Evolutionary conservation across 805 yeast species (phyloP), one percentile per base, ranked within the genome.

Genomic region (Candida morakotiae): DNA sequence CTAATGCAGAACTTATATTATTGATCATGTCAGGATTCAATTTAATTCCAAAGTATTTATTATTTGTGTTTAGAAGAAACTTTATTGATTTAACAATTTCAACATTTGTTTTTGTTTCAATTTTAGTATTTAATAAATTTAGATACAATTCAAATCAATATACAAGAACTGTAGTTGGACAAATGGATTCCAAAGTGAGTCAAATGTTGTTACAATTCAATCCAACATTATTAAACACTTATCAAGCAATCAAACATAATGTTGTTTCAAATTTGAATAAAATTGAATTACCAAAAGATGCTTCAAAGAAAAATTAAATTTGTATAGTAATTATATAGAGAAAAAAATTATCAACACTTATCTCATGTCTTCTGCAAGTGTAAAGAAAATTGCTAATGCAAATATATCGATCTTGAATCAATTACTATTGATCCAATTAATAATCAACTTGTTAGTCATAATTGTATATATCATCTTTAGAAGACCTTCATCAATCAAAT

Each of bases 291-390:
- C 62, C 62, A 5, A 34, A 35, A 9, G 37, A 28, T 11, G 39
- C 31, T 11, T 16, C 21, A 5, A 48, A 44, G 35, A 53, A 46
- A 18, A 35, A 35, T 8, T 32, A 33, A 31, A 20, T 5, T 11
- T 17, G 28, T 25, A 26, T 19, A 31, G 26, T 15, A 31, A 31
- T 19, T 19, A 19, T 5, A 19, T 8, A 19, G 21, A 19, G 8
- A 19, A 19, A 19, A 14, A 15, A 13, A 26, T 13, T 14, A 14
- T 26, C 15, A 5, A 5, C 17, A 7, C 6, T 17, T 14, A 16
- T 22, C 11, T 3, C 11, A 78, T 78, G 83, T 83, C 81, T 4
- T 77, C 82, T 3, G 72, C 69, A 43, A 71, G 82, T 33, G 56
- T 67, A 11, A 78, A 77, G 59, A 78, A 75, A 44, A 71, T 67